Evolutionary conservation across 768 basidiomycete genomes (phyloP).

Genomic region (Hygrophorus pudorinus): DNA sequence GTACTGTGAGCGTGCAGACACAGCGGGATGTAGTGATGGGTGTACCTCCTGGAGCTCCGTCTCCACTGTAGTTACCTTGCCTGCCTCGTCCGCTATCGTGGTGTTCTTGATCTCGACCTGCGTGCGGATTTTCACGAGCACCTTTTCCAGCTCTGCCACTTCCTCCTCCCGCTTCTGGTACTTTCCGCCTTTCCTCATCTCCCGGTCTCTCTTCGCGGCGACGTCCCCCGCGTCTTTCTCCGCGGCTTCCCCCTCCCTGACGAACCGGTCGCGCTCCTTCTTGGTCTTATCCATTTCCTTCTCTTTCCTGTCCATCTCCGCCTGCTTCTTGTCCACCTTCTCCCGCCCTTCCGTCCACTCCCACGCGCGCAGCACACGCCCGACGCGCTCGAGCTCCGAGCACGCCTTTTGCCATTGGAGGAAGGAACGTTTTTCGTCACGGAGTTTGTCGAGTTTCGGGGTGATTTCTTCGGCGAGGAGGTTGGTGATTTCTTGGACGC

Average conservation of each 20-base stretch:
- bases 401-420: slow-evolving; percentile 85
- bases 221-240: slow-evolving; percentile 63
- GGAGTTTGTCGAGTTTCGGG: slow-evolving; percentile 87
- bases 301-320: slow-evolving; percentile 41
- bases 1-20: no score
- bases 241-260: slow-evolving; percentile 47
- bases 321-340: slow-evolving; percentile 43
- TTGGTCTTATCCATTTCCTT: slow-evolving; percentile 37
- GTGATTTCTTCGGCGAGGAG: slow-evolving; percentile 84
- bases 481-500: slow-evolving; percentile 78
- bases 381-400: slow-evolving; percentile 80
- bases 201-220: slow-evolving; percentile 68
- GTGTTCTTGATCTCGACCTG: slow-evolving; percentile 76
- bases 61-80: no score
- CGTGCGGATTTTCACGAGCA: slow-evolving; percentile 70
- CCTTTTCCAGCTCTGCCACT: slow-evolving; percentile 69
- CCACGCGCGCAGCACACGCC: slow-evolving; percentile 73
- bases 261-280: slow-evolving; percentile 38
- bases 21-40: no score
- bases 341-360: slow-evolving; percentile 69
- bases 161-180: slow-evolving; percentile 78
- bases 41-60: no score
- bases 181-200: slow-evolving; percentile 89
- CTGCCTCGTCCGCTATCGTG: no score
- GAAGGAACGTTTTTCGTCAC: slow-evolving; percentile 80